Percentiles rank a stretch among this genome's conserved stretches.
These are phyloP conservation scores for Nemophila menziesii DNA, from an alignment of 257 asterid species.

Conservation along the genomic window DNA sequence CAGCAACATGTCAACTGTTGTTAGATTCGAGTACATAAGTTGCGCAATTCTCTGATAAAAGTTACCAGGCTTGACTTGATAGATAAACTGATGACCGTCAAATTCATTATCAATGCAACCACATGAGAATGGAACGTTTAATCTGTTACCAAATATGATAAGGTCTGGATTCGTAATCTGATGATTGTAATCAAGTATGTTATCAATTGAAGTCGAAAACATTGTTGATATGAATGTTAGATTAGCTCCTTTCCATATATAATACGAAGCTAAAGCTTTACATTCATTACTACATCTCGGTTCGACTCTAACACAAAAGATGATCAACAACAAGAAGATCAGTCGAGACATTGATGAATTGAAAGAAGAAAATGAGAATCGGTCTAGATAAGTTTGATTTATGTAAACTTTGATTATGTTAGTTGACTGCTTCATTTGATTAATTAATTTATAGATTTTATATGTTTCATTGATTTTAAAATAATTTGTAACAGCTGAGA, in stretches of 20 bases:
- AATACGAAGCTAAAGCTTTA: constrained; percentile 56
- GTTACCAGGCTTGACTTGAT: constrained; percentile 23
- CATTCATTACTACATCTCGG: constrained; percentile 31
- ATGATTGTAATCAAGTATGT: constrained; percentile 38
- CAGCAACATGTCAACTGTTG: constrained; percentile 39
- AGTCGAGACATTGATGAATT: not conserved
- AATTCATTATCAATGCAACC: constrained; percentile 29
- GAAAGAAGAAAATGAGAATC: not conserved
- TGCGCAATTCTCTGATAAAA: constrained; percentile 22
- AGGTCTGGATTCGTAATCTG: constrained; percentile 28
- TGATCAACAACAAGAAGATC: constrained; percentile 6
- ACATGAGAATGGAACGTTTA: constrained; percentile 50
- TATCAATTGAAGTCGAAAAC: constrained; percentile 30
- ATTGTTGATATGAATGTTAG: constrained; percentile 35
- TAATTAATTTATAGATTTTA: too few relatives aligned
- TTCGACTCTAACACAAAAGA: constrained; percentile 22
- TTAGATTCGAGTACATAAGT: constrained; percentile 37
- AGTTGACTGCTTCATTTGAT: constrained; percentile 17
- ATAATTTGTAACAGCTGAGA: too few relatives aligned
- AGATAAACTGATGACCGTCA: constrained; percentile 40
- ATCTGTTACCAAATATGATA: constrained; percentile 22
- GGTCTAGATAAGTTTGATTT: too few relatives aligned
- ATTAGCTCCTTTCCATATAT: constrained; percentile 31
- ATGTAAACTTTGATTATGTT: not conserved
- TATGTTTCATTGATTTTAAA: too few relatives aligned